Evolutionary conservation across 1,139 yeast genomes (phyloP).

Genomic region (Schizosaccharomyces versatilis): DNA sequence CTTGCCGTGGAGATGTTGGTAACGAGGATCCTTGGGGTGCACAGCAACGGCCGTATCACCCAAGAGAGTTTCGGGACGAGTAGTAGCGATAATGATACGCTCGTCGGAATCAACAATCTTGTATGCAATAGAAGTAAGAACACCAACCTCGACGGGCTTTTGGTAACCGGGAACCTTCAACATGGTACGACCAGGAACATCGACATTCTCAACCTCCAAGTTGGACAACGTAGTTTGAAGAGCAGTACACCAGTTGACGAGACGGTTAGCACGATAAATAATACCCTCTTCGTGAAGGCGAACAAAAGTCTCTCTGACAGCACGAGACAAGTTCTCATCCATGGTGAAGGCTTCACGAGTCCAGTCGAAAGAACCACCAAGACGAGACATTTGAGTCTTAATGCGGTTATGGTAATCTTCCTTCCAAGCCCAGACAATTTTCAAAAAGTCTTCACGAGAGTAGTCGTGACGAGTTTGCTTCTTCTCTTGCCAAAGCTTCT

Average conservation of each 20-base stretch:
- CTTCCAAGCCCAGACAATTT: conserved; percentile 95
- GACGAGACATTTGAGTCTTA: conserved; percentile 56
- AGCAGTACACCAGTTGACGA: conserved; percentile 91
- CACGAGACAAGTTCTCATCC: conserved; percentile 50
- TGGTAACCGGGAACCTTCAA: conserved; percentile 74
- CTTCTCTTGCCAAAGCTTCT: conserved; percentile 76
- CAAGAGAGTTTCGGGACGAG: conserved; percentile 94
- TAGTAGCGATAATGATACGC: conserved; percentile 76
- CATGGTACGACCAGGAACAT: conserved; percentile 57
- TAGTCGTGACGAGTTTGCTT: conserved; percentile 82
- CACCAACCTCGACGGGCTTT: conserved; percentile 76
- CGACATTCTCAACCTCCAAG: conserved; percentile 87
- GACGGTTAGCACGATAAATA: conserved; percentile 78
- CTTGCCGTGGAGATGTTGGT: conserved; percentile 85
- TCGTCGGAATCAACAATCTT: conserved; percentile 77
- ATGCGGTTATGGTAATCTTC: conserved; percentile 76
- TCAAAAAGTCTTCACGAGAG: conserved; percentile 76
- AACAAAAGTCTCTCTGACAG: conserved; percentile 84
- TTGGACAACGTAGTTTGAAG: conserved; percentile 88
- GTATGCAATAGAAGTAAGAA: conserved; percentile 78
- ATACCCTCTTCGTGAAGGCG: conserved; percentile 83
- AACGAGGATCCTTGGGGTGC: conserved; percentile 83
- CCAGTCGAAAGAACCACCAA: conserved; percentile 98
- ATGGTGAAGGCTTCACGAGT: conserved; percentile 79
- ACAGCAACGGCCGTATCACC: conserved; percentile 97